Percentiles rank a stretch among this genome's conserved stretches.
Evolutionary conservation across 2,329 filamentous ascomycete species (phyloP).

Genomic region (Beauveria australis): DNA sequence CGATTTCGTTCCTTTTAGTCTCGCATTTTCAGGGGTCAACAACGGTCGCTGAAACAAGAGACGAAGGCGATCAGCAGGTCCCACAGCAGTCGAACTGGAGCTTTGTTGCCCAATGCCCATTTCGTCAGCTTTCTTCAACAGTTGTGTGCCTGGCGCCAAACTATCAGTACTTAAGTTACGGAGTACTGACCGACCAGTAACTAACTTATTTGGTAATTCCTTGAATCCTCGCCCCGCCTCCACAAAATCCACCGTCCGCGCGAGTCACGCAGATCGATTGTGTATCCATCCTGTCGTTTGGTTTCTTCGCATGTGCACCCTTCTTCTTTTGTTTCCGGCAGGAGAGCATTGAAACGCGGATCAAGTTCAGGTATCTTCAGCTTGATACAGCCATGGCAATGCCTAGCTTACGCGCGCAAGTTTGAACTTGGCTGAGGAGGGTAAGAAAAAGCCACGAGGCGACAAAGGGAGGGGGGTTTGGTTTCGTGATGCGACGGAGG

Average conservation of each 20-base stretch:
- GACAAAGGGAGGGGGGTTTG: background rate
- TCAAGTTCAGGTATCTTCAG: too few species aligned
- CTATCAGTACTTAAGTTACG: background rate
- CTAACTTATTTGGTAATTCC: background rate
- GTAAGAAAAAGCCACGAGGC: background rate
- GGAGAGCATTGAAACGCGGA: too few species aligned
- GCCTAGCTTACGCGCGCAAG: too few species aligned
- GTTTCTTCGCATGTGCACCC: too few species aligned
- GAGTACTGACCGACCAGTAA: too few species aligned
- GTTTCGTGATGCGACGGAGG: background rate
- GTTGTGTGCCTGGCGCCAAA: too few species aligned
- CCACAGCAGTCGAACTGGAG: background rate
- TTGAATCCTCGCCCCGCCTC: background rate
- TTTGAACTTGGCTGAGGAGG: background rate
- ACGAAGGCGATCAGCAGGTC: background rate
- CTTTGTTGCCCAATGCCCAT: background rate
- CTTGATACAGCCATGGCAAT: too few species aligned
- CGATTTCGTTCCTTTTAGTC: too few species aligned
- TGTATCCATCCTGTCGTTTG: background rate
- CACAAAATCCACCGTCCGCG: background rate
- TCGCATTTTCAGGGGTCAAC: too few species aligned
- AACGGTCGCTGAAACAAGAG: background rate
- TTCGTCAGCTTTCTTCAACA: too few species aligned
- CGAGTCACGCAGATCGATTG: background rate
- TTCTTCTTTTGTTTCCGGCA: too few species aligned